Evolutionary conservation across 2,329 filamentous ascomycete species (phyloP).

Genomic region (Colletotrichum nymphaeae): DNA sequence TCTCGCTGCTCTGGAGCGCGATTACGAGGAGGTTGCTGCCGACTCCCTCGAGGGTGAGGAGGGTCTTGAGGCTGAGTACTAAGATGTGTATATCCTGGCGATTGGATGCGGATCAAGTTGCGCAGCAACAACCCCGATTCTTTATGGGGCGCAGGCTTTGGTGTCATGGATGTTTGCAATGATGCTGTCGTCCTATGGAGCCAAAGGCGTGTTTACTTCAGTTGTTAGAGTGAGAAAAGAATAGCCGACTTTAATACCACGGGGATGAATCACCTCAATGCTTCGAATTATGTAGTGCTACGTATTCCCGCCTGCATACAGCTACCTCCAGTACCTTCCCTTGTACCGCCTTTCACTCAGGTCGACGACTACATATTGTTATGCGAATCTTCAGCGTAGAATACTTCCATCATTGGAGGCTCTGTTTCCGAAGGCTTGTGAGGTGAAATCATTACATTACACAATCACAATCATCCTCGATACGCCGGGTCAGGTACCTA

Average conservation of each 20-base stretch:
- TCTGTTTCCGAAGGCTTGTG: not conserved
- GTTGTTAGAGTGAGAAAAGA: constrained; percentile 36
- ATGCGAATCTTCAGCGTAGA: not conserved
- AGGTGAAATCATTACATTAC: not conserved
- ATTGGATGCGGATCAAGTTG: constrained; percentile 33
- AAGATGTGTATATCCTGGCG: constrained; percentile 49
- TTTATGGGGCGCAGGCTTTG: constrained; percentile 15
- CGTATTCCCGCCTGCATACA: not conserved
- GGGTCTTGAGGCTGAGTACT: constrained; percentile 91
- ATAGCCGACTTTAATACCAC: constrained; percentile 35
- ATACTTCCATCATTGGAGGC: not conserved
- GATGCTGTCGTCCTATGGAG: constrained; percentile 10
- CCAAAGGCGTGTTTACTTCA: constrained; percentile 34
- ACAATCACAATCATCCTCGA: not conserved
- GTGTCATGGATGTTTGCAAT: constrained; percentile 16
- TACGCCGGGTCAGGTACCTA: not conserved
- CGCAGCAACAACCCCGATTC: constrained; percentile 15
- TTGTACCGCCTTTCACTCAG: not conserved
- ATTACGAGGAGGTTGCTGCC: constrained; percentile 98
- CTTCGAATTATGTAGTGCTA: not conserved
- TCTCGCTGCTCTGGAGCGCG: constrained; percentile 95
- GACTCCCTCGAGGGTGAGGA: constrained; percentile 93
- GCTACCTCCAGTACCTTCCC: too few species aligned
- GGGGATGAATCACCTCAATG: constrained; percentile 19
- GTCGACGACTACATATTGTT: not conserved